Evolutionary conservation across 345 rosid genomes (phyloP), one percentile per base, ranked within the genome.

Genomic region (Salix exigua): DNA sequence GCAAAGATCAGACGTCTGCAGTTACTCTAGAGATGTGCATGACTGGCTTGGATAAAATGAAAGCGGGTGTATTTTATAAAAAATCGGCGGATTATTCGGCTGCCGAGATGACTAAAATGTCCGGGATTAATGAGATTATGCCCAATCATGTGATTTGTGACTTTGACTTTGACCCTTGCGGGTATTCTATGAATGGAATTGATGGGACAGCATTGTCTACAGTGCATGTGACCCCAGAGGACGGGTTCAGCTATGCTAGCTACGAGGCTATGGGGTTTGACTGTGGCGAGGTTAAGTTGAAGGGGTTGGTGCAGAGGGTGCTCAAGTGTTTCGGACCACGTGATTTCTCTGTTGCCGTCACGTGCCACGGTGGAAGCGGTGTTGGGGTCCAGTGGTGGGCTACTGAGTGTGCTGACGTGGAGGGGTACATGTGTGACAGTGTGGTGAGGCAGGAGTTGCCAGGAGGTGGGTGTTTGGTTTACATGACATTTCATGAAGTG

Each of bases 141-240:
- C 94, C 94, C 7, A 72, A 86, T 48, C 89, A 89, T 68, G 73
- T 71, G 81, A 90, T 91, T 64, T 90, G 96, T 60, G 94, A 85
- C 83, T 90, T 84, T 48, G 94, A 86, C 70, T 90, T 91, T 70
- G 96, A 92, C 55, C 97, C 94, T 0, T 91, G 97, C 40, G 97
- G 97, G 61, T 92, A 91, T 79, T 92, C 96, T 0, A 92, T 92
- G 96, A 92, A 92, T 71, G 89, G 90, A 64, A 73, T 91, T 25
- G 90, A 88, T 4, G 90, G 85, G 1, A 66, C 75, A 2, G 88
- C 89, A 0, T 73, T 75, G 55, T 91, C 94, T 2, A 91, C 97
- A 2, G 86, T 92, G 74, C 97, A 92, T 82, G 97, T 93, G 70
- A 93, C 97, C 42, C 97, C 96, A 33, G 94, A 91, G 75, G 91